phyloP scores from a whole-genome alignment of 164 flowering plant genomes.

The Akebia trifoliata region DNA sequence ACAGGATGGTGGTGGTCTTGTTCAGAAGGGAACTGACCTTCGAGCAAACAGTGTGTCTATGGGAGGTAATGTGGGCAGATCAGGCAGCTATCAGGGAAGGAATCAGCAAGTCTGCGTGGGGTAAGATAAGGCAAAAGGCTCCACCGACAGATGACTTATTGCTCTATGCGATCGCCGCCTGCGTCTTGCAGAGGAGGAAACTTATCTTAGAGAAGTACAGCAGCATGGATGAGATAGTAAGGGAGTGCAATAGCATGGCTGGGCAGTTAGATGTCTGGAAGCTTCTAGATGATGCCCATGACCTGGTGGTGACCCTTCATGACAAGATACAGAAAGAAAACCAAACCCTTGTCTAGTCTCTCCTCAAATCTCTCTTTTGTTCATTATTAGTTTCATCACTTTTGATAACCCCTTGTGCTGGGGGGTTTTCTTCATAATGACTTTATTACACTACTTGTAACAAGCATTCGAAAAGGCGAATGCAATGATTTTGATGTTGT shows the following conservation, averaged over 20 bases:
- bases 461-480: no score
- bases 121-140: constrained; percentile 35
- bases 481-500: no score
- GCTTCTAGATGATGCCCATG: constrained; percentile 88
- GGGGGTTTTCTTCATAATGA: no score
- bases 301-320: constrained; percentile 28
- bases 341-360: no score
- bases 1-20: constrained; percentile 96
- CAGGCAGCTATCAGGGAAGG: constrained; percentile 91
- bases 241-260: constrained; percentile 77
- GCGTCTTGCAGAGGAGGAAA: constrained; percentile 82
- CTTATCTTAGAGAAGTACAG: constrained; percentile 76
- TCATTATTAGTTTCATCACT: no score
- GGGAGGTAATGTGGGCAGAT: constrained; percentile 99
- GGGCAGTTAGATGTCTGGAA: constrained; percentile 57
- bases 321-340: constrained; percentile 49
- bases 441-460: no score
- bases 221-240: constrained; percentile 91
- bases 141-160: constrained; percentile 14
- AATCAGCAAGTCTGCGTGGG: constrained; percentile 81
- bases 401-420: no score
- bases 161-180: constrained; percentile 33
- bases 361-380: no score
- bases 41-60: constrained; percentile 83
- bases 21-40: constrained; percentile 82